Base-by-base conservation (phyloP, 768 basidiomycete species). In the Xerocomellus intermedius region DNA sequence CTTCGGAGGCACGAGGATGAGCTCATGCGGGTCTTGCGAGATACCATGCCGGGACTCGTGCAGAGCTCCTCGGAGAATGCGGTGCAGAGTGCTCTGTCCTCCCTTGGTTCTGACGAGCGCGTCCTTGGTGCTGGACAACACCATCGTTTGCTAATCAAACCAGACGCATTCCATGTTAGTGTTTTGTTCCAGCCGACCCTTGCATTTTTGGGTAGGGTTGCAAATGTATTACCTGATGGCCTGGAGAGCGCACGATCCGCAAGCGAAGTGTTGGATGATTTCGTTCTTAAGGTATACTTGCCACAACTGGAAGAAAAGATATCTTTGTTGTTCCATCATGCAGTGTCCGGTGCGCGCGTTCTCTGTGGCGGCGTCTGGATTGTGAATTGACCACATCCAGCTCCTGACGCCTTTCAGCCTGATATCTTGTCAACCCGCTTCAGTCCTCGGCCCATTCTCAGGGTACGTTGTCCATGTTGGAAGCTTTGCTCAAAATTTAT, bases 301-400 rank as follows among this genome's bases (percentile, higher is more conserved):
- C 96, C 96, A 0, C 95, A 97, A 69, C 71, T 99, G 55, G 95
- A 98, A 68, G 95, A 98, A 68, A 94, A 93, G 68, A 92, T 96
- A 45, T 86, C 89, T 1, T 77, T 82, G 48, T 74, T 97, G 19
- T 95, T 97, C 73, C 93, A 93, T 67, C 82, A 89, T 52, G 86
- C 92, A 7, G 85, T 95, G 24, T 84, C 85, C 21, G 85, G 89
- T 90, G 73, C 41, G 76, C 48, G 6, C 10, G 10, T 42, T 48
- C 24, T 9, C 39, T 60, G n/a, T 42, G 32, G 19, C n/a, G 42
- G 24, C 26, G 17, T 42, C 38, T 38, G 5, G 7, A 39, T 52
- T 59, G 35, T 24, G 42, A 43, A 51, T 48, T 48, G 42, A 44
- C 50, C 36, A 54, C 42, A 24, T 35, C 10, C 60, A 89, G 92